Percentiles rank a stretch among this genome's conserved stretches.
Conservation (phyloP, 2,329 filamentous ascomycete species). For the Lachnellula occidentalis region DNA sequence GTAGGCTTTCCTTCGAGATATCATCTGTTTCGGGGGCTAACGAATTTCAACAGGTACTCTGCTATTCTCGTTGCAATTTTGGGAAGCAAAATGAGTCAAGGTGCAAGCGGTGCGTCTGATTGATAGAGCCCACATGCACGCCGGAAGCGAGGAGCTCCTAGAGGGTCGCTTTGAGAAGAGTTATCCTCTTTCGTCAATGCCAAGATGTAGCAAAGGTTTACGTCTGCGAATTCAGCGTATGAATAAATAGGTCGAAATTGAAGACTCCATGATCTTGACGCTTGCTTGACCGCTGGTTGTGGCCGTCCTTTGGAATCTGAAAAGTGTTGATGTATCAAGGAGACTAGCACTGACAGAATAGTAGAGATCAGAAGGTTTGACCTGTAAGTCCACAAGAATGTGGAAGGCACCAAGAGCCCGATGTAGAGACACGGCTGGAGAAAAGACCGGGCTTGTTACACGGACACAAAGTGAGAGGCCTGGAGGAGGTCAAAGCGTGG, state of each 20-base stretch:
- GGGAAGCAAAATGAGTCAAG: background rate
- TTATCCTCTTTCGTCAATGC: background rate
- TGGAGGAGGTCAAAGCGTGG: background rate
- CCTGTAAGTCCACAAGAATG: background rate
- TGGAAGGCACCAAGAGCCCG: background rate
- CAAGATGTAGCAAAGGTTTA: no score
- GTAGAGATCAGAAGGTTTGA: background rate
- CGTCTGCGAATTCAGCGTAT: no score
- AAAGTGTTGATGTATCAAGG: no score
- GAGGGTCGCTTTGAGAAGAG: background rate
- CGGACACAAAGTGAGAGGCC: background rate
- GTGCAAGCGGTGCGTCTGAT: background rate
- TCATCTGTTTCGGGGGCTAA: background rate
- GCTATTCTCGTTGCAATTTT: conserved; percentile 2
- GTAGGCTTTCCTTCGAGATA: conserved; percentile 1
- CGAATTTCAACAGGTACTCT: background rate
- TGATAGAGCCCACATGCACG: background rate
- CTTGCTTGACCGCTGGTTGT: no score
- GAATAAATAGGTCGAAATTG: no score
- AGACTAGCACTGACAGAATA: background rate
- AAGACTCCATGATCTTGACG: no score
- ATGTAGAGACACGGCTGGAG: background rate
- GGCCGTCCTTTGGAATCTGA: no score
- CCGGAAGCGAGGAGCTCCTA: background rate
- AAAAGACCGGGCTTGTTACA: background rate